Base-by-base conservation (phyloP, 1,284 basidiomycete species). In the Apiotrichum siamense region DNA sequence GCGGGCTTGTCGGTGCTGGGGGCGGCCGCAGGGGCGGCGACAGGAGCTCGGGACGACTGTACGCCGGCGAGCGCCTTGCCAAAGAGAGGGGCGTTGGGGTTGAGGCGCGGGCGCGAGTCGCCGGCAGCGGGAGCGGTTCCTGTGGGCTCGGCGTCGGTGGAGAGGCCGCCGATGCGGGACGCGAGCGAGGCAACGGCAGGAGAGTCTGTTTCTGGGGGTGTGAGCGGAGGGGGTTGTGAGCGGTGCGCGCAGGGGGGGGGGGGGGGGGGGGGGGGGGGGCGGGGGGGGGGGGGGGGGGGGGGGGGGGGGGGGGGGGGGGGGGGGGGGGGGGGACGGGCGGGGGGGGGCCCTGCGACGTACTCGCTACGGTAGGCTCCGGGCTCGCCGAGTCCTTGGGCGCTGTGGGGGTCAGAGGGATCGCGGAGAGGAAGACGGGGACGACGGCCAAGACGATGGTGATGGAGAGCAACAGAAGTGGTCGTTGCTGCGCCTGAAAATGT, bases 1-100 rank as follows among this genome's bases (percentile, higher is more conserved):
- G 44, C 12, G 17, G 42, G 12, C 18, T 23, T 29, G 20, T 21
- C 12, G 4, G 43, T 35, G 17, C 13, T 21, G 11, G 37, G 17
- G 2, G 38, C 26, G 17, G 23, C 38, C 20, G 47, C 37, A 1
- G 46, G 17, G n/a, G 32, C n/a, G n/a, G n/a, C n/a, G n/a, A n/a
- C n/a, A n/a, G n/a, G n/a, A n/a, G 12, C 12, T 21, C 21, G 15
- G 42, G 18, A 21, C 31, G 26, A 10, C 47, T 66, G 69, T 18
- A 66, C 65, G 17, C 66, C 65, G 20, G 69, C 67, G 25, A 69
- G 55, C n/a, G 66, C 65, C 55, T 52, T 61, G 21, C 65, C 66
- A 31, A 71, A 69, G 25, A 71, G 54, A 9, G 60, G 49, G 15
- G 59, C 59, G 35, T 62, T 55, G 4, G 61, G 54, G 46, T 63